Percentiles rank a stretch among this genome's conserved stretches.
Evolutionary conservation across 495 filamentous ascomycete genomes (phyloP).

Genomic region (Hypoxylon cercidicola): DNA sequence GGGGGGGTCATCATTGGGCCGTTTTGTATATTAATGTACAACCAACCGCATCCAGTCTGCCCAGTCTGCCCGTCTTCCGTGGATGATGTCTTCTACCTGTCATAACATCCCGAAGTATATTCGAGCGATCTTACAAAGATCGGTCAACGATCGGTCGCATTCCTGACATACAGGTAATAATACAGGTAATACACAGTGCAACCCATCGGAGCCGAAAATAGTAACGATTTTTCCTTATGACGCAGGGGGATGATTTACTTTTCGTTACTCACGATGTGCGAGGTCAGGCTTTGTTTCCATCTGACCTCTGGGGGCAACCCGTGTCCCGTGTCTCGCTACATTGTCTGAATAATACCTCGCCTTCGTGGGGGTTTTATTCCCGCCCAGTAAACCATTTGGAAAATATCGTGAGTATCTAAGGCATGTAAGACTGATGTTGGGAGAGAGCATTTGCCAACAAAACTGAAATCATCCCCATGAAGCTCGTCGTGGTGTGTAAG

Average conservation of each 20-base stretch:
- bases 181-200: conserved; percentile 18
- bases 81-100: background rate
- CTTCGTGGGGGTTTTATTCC: too few relatives aligned
- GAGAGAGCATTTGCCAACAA: background rate
- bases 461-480: too few relatives aligned
- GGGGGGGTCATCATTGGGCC: background rate
- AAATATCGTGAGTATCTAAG: background rate
- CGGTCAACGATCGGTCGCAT: conserved; percentile 13
- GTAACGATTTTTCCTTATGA: conserved; percentile 22
- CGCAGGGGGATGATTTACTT: conserved; percentile 11
- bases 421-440: background rate
- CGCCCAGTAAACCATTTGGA: too few relatives aligned
- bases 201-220: conserved; percentile 32
- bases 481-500: too few relatives aligned
- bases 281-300: conserved; percentile 2
- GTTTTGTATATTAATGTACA: conserved; percentile 6
- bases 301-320: background rate
- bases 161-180: conserved; percentile 3
- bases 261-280: background rate
- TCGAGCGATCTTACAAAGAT: conserved; percentile 12
- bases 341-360: conserved; percentile 1
- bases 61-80: too few relatives aligned
- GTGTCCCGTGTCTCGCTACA: background rate
- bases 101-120: conserved; percentile 3
- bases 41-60: background rate